Evolutionary conservation across 352 stramenopile species (phyloP).

Genomic region (Phytophthora europaea): DNA sequence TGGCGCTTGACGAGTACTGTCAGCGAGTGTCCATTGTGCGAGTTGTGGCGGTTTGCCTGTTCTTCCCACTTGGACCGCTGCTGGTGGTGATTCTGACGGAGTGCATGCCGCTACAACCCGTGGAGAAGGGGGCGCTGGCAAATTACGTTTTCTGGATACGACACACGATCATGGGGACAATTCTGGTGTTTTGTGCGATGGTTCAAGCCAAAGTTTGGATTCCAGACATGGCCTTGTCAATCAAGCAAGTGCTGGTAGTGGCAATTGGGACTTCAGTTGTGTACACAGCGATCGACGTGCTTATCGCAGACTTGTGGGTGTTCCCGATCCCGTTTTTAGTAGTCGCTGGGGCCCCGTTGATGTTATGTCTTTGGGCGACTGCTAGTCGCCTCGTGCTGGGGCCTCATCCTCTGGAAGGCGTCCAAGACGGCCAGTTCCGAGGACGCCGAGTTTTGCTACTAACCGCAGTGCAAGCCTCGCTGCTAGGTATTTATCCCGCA

Average conservation of each 20-base stretch:
- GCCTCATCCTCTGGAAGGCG: neutral
- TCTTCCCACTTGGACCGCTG: conserved; percentile 31
- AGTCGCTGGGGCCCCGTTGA: conserved; percentile 29
- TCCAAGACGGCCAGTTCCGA: conserved; percentile 31
- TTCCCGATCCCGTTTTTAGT: conserved; percentile 56
- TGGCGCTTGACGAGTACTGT: conserved; percentile 42
- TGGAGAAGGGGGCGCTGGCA: conserved; percentile 12
- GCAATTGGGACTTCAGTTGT: conserved; percentile 12
- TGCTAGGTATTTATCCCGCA: conserved; percentile 47
- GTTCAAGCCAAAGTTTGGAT: conserved; percentile 31
- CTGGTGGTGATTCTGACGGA: conserved; percentile 29
- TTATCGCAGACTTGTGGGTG: conserved; percentile 36
- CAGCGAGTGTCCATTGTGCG: conserved; percentile 13
- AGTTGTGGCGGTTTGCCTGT: conserved; percentile 16
- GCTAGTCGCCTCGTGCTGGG: conserved; percentile 30
- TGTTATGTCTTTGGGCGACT: conserved; percentile 32
- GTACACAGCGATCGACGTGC: conserved; percentile 29
- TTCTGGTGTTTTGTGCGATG: conserved; percentile 24
- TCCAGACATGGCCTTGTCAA: conserved; percentile 30
- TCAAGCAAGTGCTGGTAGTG: conserved; percentile 21
- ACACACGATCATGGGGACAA: conserved; percentile 14
- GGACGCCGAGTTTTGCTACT: conserved; percentile 30
- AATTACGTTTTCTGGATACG: conserved; percentile 49
- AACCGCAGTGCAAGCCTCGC: conserved; percentile 27
- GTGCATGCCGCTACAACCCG: conserved; percentile 14